A percentile compares a stretch with the other conserved stretches of the same genome.
Conservation (phyloP, 2,329 filamentous ascomycete genomes). For the Aspergillus brasiliensis region DNA sequence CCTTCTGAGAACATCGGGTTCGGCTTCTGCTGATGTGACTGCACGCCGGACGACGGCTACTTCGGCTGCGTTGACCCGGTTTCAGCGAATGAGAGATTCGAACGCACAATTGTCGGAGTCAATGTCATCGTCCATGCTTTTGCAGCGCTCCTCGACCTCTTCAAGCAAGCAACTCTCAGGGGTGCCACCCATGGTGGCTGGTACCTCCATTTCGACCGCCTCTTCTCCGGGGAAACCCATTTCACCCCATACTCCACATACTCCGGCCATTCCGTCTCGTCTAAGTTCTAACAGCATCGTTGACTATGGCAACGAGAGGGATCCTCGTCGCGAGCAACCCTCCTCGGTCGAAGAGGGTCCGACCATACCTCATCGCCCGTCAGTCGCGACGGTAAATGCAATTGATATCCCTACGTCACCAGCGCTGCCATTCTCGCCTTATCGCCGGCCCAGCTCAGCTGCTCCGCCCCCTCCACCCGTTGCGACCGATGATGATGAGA, state of each 20-base stretch:
- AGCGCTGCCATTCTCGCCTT: constrained; percentile 39
- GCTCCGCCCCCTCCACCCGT: constrained; percentile 40
- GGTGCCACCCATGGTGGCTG: constrained; percentile 61
- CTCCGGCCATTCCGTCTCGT: constrained; percentile 89
- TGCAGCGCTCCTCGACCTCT: constrained; percentile 80
- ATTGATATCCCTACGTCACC: constrained; percentile 54
- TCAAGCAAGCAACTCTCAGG: constrained; percentile 72
- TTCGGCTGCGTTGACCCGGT: constrained; percentile 77
- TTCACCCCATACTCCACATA: constrained; percentile 88
- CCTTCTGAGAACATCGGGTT: constrained; percentile 68
- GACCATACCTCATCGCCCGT: constrained; percentile 31
- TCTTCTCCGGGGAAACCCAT: constrained; percentile 89
- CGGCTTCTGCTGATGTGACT: constrained; percentile 62
- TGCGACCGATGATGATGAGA: constrained; percentile 47
- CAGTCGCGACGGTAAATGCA: constrained; percentile 44
- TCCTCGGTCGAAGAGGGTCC: constrained; percentile 41
- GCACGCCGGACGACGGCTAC: constrained; percentile 77
- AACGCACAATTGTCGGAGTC: constrained; percentile 89
- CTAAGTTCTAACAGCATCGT: constrained; percentile 86
- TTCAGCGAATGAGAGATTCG: constrained; percentile 85
- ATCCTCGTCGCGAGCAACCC: constrained; percentile 33
- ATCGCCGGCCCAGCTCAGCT: constrained; percentile 49
- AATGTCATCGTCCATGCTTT: constrained; percentile 83
- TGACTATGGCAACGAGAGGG: constrained; percentile 57
- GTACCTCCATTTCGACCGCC: constrained; percentile 76